Conservation (phyloP, 2,329 filamentous ascomycete genomes). For the Trichocomaceae sp. region DNA sequence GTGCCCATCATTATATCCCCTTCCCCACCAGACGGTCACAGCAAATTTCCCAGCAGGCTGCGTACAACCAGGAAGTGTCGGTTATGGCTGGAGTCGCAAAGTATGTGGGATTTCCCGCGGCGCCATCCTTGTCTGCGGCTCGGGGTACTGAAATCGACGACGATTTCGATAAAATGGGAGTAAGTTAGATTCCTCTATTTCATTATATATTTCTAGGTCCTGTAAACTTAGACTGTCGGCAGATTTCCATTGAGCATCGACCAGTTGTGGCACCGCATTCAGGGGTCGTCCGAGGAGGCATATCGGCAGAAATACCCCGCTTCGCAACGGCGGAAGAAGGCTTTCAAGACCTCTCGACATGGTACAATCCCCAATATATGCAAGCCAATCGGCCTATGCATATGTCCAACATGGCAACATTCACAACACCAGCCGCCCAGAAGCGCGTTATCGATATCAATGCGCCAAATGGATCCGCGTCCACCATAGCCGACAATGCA, state of each 20-base stretch:
- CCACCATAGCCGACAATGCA: constrained; percentile 40
- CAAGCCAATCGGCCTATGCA: constrained; percentile 28
- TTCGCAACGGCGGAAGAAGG: constrained; percentile 65
- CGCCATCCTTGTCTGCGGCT: constrained; percentile 72
- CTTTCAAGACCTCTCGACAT: constrained; percentile 74
- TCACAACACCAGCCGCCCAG: constrained; percentile 39
- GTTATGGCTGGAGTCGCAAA: constrained; percentile 86
- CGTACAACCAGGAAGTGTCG: constrained; percentile 93
- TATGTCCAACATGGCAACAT: constrained; percentile 25
- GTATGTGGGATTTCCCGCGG: constrained; percentile 91
- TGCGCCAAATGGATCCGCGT: constrained; percentile 41
- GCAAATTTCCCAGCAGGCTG: constrained; percentile 75
- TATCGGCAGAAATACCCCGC: constrained; percentile 25
- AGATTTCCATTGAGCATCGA: constrained; percentile 13
- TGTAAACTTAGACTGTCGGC: neutral
- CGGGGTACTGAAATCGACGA: constrained; percentile 70
- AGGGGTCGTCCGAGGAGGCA: constrained; percentile 6
- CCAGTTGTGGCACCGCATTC: constrained; percentile 7
- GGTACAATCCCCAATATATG: constrained; percentile 83
- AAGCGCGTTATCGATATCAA: constrained; percentile 38
- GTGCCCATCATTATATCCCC: constrained; percentile 73
- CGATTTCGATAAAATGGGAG: constrained; percentile 82
- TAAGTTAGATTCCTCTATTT: constrained; percentile 45
- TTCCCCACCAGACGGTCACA: constrained; percentile 71
- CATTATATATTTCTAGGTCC: constrained; percentile 1